Evolutionary conservation across 1,139 yeast genomes (phyloP).

Genomic region (Zygosaccharomyces sapae): DNA sequence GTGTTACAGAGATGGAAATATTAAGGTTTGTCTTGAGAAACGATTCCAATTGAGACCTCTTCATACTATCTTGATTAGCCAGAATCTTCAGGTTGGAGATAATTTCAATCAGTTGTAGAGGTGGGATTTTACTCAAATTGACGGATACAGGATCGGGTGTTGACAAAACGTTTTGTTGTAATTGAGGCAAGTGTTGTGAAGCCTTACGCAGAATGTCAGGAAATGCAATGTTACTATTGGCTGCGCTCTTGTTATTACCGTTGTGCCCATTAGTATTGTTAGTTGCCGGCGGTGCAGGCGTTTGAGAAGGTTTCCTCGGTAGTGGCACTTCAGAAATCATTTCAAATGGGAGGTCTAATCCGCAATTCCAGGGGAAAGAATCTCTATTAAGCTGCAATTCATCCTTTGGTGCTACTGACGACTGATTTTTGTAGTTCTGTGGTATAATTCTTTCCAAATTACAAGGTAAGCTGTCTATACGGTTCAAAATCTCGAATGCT

Average conservation of each 20-base stretch:
- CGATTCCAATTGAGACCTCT: constrained; percentile 45
- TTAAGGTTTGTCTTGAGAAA: constrained; percentile 52
- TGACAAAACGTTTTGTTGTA: constrained; percentile 43
- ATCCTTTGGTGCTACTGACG: constrained; percentile 9
- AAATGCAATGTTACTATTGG: constrained; percentile 28
- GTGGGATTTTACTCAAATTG: constrained; percentile 60
- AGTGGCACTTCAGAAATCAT: constrained; percentile 36
- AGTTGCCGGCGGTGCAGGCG: constrained; percentile 12
- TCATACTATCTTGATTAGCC: constrained; percentile 48
- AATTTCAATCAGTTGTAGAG: constrained; percentile 62
- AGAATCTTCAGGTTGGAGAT: constrained; percentile 57
- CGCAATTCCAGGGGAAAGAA: constrained; percentile 32
- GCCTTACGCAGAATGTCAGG: constrained; percentile 50
- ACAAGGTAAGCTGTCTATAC: constrained; percentile 31
- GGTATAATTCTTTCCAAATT: constrained; percentile 29
- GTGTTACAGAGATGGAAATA: constrained; percentile 62
- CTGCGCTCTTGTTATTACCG: not conserved
- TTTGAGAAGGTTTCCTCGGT: constrained; percentile 27
- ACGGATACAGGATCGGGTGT: constrained; percentile 43
- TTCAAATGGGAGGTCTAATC: constrained; percentile 34
- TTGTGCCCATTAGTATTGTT: constrained; percentile 6
- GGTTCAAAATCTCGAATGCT: constrained; percentile 25
- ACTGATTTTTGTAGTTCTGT: constrained; percentile 21
- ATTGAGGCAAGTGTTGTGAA: constrained; percentile 48
- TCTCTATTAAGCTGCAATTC: constrained; percentile 31